These are phyloP conservation scores for Asterochloris erici DNA, from an alignment of 139 green algal genomes.

Conservation along the genomic window DNA sequence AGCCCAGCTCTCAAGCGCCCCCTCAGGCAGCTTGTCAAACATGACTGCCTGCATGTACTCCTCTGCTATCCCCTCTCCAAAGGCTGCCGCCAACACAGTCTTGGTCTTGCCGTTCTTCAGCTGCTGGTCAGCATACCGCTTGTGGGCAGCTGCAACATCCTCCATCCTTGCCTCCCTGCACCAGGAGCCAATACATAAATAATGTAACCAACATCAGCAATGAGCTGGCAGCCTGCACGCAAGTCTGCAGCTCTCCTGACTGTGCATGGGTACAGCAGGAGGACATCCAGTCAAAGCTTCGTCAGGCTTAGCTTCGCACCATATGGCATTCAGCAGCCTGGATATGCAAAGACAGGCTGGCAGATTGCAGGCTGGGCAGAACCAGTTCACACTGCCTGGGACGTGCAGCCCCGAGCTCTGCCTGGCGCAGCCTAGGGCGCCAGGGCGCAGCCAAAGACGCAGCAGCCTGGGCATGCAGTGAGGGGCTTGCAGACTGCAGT, in stretches of 20 bases:
- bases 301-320: no score
- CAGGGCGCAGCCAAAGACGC: no score
- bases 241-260: not conserved
- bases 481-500: not conserved
- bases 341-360: not conserved
- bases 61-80: slow-evolving; percentile 48
- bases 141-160: slow-evolving; percentile 36
- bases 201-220: not conserved
- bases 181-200: not conserved
- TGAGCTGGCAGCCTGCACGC: not conserved
- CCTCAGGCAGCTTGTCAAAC: slow-evolving; percentile 33
- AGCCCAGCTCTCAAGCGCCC: not conserved
- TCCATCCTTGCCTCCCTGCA: slow-evolving; percentile 10
- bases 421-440: no score
- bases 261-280: not conserved
- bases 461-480: no score
- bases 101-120: slow-evolving; percentile 75
- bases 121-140: slow-evolving; percentile 59
- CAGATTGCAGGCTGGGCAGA: not conserved
- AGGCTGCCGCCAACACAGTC: slow-evolving; percentile 61
- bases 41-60: slow-evolving; percentile 69
- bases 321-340: not conserved
- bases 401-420: no score
- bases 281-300: not conserved
- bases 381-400: not conserved